These are phyloP conservation scores for Mesotaenium endlicherianum DNA, from an alignment of 139 green algal genomes.

Conservation along the genomic window DNA sequence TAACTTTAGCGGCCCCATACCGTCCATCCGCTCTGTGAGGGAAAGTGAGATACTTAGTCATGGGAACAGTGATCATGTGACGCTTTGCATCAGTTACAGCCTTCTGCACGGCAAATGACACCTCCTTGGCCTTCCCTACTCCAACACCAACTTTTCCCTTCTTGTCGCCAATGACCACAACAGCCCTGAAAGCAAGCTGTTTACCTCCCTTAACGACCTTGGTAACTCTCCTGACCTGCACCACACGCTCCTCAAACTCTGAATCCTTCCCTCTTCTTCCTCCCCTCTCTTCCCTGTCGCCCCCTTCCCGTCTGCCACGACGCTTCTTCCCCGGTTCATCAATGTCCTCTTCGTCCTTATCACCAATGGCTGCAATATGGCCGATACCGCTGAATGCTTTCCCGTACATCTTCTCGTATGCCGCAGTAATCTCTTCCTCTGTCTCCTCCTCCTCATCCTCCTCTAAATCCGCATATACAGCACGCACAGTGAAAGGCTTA, in stretches of 20 bases:
- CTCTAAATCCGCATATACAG: background rate
- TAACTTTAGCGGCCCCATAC: conserved; percentile 76
- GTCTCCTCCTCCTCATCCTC: conserved; percentile 31
- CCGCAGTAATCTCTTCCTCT: conserved; percentile 38
- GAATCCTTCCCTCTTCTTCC: background rate
- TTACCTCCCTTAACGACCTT: conserved; percentile 95
- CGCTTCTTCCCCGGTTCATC: background rate
- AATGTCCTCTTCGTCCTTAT: conserved; percentile 32
- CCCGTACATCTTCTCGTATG: conserved; percentile 35
- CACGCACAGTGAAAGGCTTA: no score
- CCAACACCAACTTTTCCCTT: conserved; percentile 84
- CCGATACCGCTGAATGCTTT: conserved; percentile 9
- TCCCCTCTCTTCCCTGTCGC: conserved; percentile 9
- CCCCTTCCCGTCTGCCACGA: background rate
- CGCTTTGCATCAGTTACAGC: conserved; percentile 75
- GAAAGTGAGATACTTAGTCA: conserved; percentile 69
- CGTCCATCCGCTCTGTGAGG: conserved; percentile 80
- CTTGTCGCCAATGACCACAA: conserved; percentile 73
- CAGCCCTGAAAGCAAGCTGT: conserved; percentile 83
- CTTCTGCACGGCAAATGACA: conserved; percentile 77
- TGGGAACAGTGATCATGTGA: conserved; percentile 63
- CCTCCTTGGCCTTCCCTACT: conserved; percentile 81
- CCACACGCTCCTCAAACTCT: conserved; percentile 51
- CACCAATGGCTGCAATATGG: background rate
- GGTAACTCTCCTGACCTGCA: conserved; percentile 84